Evolutionary conservation across 495 filamentous ascomycete genomes (phyloP).

Genomic region (Aspergillus sclerotiicarbonarius): DNA sequence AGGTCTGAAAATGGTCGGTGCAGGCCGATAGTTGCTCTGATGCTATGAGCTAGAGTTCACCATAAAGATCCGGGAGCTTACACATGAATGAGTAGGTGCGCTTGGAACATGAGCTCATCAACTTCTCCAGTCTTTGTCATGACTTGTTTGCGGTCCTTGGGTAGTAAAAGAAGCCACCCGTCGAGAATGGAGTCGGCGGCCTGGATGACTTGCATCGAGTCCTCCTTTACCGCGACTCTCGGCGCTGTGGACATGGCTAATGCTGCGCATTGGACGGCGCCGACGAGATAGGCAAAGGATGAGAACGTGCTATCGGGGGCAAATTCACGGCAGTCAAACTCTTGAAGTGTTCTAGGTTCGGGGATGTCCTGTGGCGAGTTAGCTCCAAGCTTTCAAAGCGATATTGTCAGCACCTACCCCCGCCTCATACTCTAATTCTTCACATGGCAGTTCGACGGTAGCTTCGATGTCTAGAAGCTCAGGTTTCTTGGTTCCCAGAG

Average conservation of each 20-base stretch:
- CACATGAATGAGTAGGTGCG: slow-evolving; percentile 34
- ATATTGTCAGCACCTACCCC: slow-evolving; percentile 55
- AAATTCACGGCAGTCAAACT: slow-evolving; percentile 71
- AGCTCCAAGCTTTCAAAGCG: not conserved
- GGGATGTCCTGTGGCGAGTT: slow-evolving; percentile 54
- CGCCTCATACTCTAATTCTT: slow-evolving; percentile 65
- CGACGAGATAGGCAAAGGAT: slow-evolving; percentile 73
- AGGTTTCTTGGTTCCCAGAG: slow-evolving; percentile 39
- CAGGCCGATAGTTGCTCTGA: slow-evolving; percentile 27
- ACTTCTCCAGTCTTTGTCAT: slow-evolving; percentile 29
- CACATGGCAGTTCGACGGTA: slow-evolving; percentile 70
- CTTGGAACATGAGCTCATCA: slow-evolving; percentile 39
- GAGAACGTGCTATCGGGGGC: slow-evolving; percentile 64
- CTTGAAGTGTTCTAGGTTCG: slow-evolving; percentile 59
- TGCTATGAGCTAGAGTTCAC: not conserved
- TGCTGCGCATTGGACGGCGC: slow-evolving; percentile 37
- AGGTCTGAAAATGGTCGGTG: slow-evolving; percentile 35
- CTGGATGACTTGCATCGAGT: slow-evolving; percentile 27
- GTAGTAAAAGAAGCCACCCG: slow-evolving; percentile 31
- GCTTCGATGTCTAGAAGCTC: slow-evolving; percentile 52
- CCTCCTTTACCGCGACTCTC: slow-evolving; percentile 18
- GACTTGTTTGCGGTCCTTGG: slow-evolving; percentile 26
- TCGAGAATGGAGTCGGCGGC: slow-evolving; percentile 26
- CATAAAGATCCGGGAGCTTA: slow-evolving; percentile 9
- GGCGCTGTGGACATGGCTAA: slow-evolving; percentile 25